A percentile compares a stretch with the other conserved stretches of the same genome.
Evolutionary conservation across 2,329 filamentous ascomycete genomes (phyloP).

Genomic region (Clarireedia paspali): DNA sequence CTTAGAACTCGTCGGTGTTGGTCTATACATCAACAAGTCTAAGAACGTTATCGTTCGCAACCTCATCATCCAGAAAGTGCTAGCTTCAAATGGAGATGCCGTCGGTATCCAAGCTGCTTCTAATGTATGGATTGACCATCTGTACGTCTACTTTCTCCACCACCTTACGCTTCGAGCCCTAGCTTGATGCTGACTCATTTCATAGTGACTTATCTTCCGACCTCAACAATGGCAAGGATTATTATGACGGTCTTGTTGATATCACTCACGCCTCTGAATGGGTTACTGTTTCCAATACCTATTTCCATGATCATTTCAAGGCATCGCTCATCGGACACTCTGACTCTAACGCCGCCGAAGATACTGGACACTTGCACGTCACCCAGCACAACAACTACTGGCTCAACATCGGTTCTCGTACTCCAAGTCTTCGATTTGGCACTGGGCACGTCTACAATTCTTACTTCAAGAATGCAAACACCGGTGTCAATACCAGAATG

Average conservation of each 20-base stretch:
- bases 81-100: conserved; percentile 38
- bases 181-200: background rate
- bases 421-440: conserved; percentile 57
- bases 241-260: conserved; percentile 37
- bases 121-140: conserved; percentile 35
- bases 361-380: conserved; percentile 23
- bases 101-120: conserved; percentile 40
- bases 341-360: conserved; percentile 23
- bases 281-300: conserved; percentile 36
- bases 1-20: conserved; percentile 36
- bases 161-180: background rate
- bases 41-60: conserved; percentile 52
- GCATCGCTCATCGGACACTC: conserved; percentile 25
- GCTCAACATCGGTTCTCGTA: conserved; percentile 22
- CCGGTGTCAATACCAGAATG: conserved; percentile 49
- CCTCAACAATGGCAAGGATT: conserved; percentile 33
- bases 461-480: conserved; percentile 38
- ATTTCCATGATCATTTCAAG: conserved; percentile 36
- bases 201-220: conserved; percentile 28
- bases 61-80: conserved; percentile 43
- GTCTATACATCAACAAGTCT: conserved; percentile 38
- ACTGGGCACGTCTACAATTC: conserved; percentile 48
- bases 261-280: conserved; percentile 37
- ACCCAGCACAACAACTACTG: conserved; percentile 24
- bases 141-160: background rate